These are phyloP conservation scores for Oryza officinalis DNA, from an alignment of 176 grass and related monocot species.

Conservation along the genomic window DNA sequence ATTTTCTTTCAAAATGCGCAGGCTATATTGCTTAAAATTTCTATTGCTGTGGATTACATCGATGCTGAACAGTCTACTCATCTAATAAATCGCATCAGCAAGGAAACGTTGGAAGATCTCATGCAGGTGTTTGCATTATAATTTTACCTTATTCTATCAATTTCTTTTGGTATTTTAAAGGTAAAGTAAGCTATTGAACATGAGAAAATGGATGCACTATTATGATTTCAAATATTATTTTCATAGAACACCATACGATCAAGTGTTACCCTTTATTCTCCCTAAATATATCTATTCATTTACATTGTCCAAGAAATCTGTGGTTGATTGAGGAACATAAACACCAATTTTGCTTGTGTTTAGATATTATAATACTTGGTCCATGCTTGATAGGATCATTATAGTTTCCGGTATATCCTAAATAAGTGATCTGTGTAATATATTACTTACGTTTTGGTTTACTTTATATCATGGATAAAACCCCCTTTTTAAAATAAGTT, in stretches of 20 bases:
- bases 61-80: constrained; percentile 31
- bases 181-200: constrained; percentile 6
- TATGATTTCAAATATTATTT: not conserved
- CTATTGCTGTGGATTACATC: constrained; percentile 33
- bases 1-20: constrained; percentile 25
- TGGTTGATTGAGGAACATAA: not conserved
- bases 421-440: not conserved
- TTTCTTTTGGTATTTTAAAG: not conserved
- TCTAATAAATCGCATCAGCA: constrained; percentile 59
- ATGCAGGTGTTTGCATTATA: constrained; percentile 48
- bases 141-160: constrained; percentile 15
- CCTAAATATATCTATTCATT: constrained; percentile 5
- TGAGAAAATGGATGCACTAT: not conserved
- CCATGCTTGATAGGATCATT: not conserved
- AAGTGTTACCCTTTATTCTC: not conserved
- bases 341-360: not conserved
- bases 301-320: not conserved
- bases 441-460: not conserved
- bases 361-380: not conserved
- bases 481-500: too few relatives aligned
- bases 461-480: too few relatives aligned
- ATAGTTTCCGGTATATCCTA: not conserved
- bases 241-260: not conserved
- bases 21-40: constrained; percentile 60
- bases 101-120: constrained; percentile 55